These are phyloP conservation scores for Bullera alba DNA, from an alignment of 768 basidiomycete genomes.

Conservation along the genomic window DNA sequence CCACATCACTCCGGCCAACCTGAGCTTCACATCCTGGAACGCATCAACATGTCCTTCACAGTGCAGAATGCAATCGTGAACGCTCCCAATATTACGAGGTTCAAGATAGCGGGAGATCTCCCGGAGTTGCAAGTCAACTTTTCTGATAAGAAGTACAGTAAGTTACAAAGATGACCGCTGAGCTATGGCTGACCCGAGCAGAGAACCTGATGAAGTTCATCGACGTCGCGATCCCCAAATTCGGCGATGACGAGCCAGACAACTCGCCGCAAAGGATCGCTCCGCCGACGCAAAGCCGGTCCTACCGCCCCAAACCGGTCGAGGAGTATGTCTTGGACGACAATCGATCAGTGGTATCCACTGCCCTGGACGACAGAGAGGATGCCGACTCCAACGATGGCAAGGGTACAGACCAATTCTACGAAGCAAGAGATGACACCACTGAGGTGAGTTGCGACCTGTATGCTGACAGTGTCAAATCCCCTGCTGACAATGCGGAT, in stretches of 20 bases:
- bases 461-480: constrained; percentile 37
- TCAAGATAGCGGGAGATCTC: constrained; percentile 83
- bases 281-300: constrained; percentile 1
- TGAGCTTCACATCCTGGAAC: constrained; percentile 79
- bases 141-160: constrained; percentile 46
- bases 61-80: constrained; percentile 88
- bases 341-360: constrained; percentile 29
- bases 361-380: constrained; percentile 45
- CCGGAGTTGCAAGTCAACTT: constrained; percentile 78
- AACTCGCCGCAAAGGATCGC: not conserved
- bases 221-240: constrained; percentile 80
- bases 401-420: constrained; percentile 51
- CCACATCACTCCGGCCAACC: constrained; percentile 48
- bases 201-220: constrained; percentile 84
- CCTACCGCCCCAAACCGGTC: constrained; percentile 35
- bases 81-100: constrained; percentile 69
- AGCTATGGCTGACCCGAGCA: constrained; percentile 49
- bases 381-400: constrained; percentile 18
- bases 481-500: not conserved
- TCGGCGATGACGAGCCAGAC: constrained; percentile 51
- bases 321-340: constrained; percentile 59
- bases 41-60: constrained; percentile 79
- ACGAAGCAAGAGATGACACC: constrained; percentile 62
- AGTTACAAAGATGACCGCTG: constrained; percentile 6
- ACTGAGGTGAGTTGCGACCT: constrained; percentile 50